These are phyloP conservation scores for Thermothielavioides terrestris DNA, from an alignment of 495 filamentous ascomycete species.

Conservation along the genomic window DNA sequence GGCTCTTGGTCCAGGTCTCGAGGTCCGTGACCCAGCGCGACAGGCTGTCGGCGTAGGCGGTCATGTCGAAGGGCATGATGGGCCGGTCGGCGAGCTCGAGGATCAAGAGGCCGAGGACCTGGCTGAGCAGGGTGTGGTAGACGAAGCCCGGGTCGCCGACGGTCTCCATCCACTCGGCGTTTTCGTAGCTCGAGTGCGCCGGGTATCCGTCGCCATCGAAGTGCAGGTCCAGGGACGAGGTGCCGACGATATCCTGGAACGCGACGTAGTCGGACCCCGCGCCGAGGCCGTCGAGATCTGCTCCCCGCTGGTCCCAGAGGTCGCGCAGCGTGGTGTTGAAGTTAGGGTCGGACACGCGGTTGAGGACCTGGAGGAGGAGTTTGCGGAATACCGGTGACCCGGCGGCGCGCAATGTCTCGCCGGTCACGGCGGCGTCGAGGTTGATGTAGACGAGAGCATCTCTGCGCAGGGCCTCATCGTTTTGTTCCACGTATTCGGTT, in stretches of 20 bases:
- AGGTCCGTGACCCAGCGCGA: constrained; percentile 56
- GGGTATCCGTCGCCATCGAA: constrained; percentile 64
- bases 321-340: constrained; percentile 64
- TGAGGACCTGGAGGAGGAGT: constrained; percentile 60
- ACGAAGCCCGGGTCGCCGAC: constrained; percentile 73
- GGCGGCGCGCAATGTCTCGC: constrained; percentile 61
- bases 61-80: constrained; percentile 75
- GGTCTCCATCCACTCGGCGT: constrained; percentile 72
- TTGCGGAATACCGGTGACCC: constrained; percentile 71
- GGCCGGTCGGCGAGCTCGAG: constrained; percentile 75
- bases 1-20: constrained; percentile 47
- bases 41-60: constrained; percentile 51
- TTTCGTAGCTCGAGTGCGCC: constrained; percentile 81
- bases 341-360: constrained; percentile 62
- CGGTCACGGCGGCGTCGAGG: constrained; percentile 76
- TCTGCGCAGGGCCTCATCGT: constrained; percentile 63
- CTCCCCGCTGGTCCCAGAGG: constrained; percentile 62
- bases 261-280: constrained; percentile 83
- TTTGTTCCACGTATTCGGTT: constrained; percentile 91
- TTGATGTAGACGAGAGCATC: constrained; percentile 85
- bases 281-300: constrained; percentile 60
- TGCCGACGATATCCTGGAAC: constrained; percentile 91
- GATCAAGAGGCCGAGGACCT: constrained; percentile 74
- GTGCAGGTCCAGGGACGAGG: constrained; percentile 76
- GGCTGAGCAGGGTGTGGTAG: constrained; percentile 70